Conservation (phyloP, 345 rosid genomes). For the Bruguiera gymnorhiza region DNA sequence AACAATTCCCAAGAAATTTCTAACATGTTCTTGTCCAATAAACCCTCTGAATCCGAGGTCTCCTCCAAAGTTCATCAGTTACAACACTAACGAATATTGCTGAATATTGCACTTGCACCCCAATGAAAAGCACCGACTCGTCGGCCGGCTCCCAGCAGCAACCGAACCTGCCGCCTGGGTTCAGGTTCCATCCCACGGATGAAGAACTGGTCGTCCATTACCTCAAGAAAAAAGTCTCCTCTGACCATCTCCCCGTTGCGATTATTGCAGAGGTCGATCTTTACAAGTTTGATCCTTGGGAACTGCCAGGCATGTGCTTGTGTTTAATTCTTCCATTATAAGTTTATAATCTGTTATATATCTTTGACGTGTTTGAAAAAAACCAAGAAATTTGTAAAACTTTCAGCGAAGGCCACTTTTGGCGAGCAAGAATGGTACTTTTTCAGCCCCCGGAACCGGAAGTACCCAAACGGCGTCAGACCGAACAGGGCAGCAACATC, state of each 20-base stretch:
- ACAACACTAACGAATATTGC: not conserved
- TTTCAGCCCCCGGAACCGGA: slow-evolving; percentile 35
- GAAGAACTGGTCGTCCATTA: slow-evolving; percentile 36
- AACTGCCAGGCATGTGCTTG: slow-evolving; percentile 23
- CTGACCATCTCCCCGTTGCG: slow-evolving; percentile 31
- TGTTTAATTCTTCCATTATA: not conserved
- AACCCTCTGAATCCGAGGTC: slow-evolving; percentile 5
- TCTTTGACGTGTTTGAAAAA: too few relatives aligned
- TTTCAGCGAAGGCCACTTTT: slow-evolving; percentile 33
- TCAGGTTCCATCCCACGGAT: slow-evolving; percentile 36
- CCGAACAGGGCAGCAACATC: slow-evolving; percentile 40
- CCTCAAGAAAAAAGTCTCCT: slow-evolving; percentile 29
- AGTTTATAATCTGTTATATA: not conserved
- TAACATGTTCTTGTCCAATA: slow-evolving; percentile 17
- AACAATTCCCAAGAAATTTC: slow-evolving; percentile 8
- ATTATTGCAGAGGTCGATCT: slow-evolving; percentile 36
- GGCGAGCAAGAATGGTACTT: slow-evolving; percentile 39
- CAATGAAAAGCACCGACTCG: slow-evolving; percentile 33
- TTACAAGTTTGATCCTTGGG: slow-evolving; percentile 38
- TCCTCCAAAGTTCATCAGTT: slow-evolving; percentile 2
- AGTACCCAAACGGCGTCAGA: slow-evolving; percentile 34
- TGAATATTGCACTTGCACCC: not conserved
- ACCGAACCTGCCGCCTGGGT: slow-evolving; percentile 36
- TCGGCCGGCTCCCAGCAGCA: slow-evolving; percentile 27
- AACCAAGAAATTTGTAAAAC: not conserved